phyloP scores from a whole-genome alignment of 495 filamentous ascomycete species.

The Lepraria neglecta region DNA sequence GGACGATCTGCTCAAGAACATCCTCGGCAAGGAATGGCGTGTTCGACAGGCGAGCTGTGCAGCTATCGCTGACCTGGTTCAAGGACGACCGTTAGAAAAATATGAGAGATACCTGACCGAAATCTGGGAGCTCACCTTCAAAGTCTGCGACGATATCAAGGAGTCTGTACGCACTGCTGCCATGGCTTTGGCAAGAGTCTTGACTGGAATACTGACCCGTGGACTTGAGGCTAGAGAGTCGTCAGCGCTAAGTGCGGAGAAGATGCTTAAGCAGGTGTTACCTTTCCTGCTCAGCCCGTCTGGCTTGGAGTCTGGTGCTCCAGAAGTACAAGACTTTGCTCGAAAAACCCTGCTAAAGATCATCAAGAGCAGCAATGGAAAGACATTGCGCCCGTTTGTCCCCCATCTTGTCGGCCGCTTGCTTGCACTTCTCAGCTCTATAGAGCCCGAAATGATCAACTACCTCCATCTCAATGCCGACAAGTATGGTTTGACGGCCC shows the following conservation, averaged over 20 bases:
- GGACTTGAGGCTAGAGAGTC: constrained; percentile 75
- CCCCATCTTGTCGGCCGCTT: constrained; percentile 74
- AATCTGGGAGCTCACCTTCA: constrained; percentile 78
- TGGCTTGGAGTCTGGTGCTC: constrained; percentile 76
- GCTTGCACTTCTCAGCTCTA: constrained; percentile 69
- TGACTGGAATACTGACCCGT: constrained; percentile 76
- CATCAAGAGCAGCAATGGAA: constrained; percentile 72
- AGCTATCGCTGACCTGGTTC: constrained; percentile 79
- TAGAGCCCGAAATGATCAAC: constrained; percentile 82
- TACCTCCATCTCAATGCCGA: constrained; percentile 85
- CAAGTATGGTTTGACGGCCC: constrained; percentile 75
- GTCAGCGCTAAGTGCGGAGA: constrained; percentile 58
- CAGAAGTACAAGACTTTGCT: constrained; percentile 72
- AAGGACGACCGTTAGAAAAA: constrained; percentile 64
- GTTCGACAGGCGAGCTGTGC: constrained; percentile 85
- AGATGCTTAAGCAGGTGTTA: constrained; percentile 75
- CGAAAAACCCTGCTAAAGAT: constrained; percentile 76
- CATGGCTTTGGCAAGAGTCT: constrained; percentile 67
- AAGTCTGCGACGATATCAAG: constrained; percentile 86
- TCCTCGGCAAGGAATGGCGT: constrained; percentile 87
- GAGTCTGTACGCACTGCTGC: constrained; percentile 77
- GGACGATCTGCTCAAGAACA: constrained; percentile 73
- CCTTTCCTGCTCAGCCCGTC: constrained; percentile 87
- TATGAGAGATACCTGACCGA: constrained; percentile 78
- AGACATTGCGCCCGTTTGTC: constrained; percentile 68